phyloP scores from a whole-genome alignment of 1,284 basidiomycete genomes.

The Microbotryomycetes sp. region DNA sequence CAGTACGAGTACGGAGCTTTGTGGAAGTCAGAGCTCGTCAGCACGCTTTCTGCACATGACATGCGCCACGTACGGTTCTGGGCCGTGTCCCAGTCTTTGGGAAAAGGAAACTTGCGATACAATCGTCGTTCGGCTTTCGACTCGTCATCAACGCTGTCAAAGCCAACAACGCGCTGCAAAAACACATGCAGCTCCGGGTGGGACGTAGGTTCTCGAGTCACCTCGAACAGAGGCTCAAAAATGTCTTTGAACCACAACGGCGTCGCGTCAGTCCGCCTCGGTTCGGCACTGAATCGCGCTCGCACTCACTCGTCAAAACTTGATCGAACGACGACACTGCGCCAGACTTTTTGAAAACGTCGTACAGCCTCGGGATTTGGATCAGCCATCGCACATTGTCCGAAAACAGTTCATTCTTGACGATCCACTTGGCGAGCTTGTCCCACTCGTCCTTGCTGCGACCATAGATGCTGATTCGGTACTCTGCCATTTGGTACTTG shows the following conservation, averaged over 20 bases:
- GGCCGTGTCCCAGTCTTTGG: slow-evolving; percentile 77
- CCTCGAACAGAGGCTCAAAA: slow-evolving; percentile 90
- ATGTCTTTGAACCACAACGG: slow-evolving; percentile 61
- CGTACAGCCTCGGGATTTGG: slow-evolving; percentile 90
- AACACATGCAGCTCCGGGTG: slow-evolving; percentile 96
- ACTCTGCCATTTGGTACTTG: slow-evolving; percentile 90
- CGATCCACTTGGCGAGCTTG: slow-evolving; percentile 94
- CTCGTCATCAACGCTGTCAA: slow-evolving; percentile 97
- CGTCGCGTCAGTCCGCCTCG: not conserved
- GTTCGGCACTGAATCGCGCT: not conserved
- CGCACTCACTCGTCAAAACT: slow-evolving; percentile 68
- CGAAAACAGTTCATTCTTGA: slow-evolving; percentile 85
- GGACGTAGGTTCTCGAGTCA: slow-evolving; percentile 78
- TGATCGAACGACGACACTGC: slow-evolving; percentile 84
- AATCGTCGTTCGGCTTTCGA: slow-evolving; percentile 86
- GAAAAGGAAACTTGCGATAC: slow-evolving; percentile 93
- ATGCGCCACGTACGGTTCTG: slow-evolving; percentile 89
- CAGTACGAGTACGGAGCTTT: slow-evolving; percentile 44
- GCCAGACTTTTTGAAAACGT: slow-evolving; percentile 88
- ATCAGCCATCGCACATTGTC: slow-evolving; percentile 98
- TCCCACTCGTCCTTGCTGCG: slow-evolving; percentile 80
- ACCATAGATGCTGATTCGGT: slow-evolving; percentile 94
- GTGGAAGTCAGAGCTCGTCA: not conserved
- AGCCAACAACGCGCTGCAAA: slow-evolving; percentile 89
- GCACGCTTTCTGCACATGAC: slow-evolving; percentile 47